Conservation (phyloP, 148 eudicot genomes). For the Arbutus unedo region DNA sequence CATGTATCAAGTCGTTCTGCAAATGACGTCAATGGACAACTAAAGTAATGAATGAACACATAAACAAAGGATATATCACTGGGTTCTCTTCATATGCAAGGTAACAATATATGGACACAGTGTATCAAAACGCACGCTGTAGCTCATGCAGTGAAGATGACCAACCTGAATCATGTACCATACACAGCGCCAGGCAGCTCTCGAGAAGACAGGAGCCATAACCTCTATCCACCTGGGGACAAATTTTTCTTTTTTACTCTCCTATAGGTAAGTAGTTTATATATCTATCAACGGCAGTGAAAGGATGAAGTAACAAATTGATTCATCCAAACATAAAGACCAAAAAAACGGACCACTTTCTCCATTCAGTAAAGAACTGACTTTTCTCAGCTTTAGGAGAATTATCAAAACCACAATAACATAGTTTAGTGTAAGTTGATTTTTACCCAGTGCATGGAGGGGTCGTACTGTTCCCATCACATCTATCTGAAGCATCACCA, state of each 20-base stretch:
- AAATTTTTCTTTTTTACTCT: neutral
- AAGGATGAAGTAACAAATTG: neutral
- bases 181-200: conserved; percentile 89
- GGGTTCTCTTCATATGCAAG: neutral
- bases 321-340: neutral
- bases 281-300: neutral
- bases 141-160: neutral
- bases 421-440: neutral
- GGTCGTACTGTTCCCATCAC: conserved; percentile 55
- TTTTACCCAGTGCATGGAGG: conserved; percentile 97
- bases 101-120: neutral
- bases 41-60: neutral
- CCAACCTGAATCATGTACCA: conserved; percentile 94
- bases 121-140: neutral
- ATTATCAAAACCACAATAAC: neutral
- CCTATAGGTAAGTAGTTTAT: neutral
- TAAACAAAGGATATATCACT: neutral
- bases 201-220: conserved; percentile 97
- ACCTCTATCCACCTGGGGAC: conserved; percentile 91
- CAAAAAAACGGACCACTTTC: neutral
- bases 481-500: conserved; percentile 35
- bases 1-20: conserved; percentile 93
- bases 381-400: neutral
- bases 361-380: neutral
- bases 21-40: conserved; percentile 1